Conservation (phyloP, 805 yeast genomes). For the Spathaspora passalidarum region DNA sequence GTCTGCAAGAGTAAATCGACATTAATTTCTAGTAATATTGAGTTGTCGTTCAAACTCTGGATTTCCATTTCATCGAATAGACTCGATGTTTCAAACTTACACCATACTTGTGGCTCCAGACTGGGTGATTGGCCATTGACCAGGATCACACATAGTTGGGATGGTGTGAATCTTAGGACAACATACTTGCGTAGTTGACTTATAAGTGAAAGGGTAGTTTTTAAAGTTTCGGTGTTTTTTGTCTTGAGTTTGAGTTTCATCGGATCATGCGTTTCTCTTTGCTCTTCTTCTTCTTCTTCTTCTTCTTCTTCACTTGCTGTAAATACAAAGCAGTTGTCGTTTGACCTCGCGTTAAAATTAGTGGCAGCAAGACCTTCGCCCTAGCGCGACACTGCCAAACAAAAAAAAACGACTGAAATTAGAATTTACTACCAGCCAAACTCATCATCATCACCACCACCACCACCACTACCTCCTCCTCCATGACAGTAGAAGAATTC, state of each 20-base stretch:
- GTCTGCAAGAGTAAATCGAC: conserved; percentile 60
- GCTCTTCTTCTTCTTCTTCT: too few species aligned
- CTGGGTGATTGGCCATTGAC: conserved; percentile 37
- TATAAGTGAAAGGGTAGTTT: conserved; percentile 47
- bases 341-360: too few species aligned
- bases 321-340: too few species aligned
- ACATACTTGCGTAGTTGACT: conserved; percentile 52
- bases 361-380: too few species aligned
- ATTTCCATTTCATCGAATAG: conserved; percentile 51
- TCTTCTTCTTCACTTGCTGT: too few species aligned
- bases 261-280: too few species aligned
- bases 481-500: conserved; percentile 14
- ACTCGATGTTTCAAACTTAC: conserved; percentile 44
- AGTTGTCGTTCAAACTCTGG: conserved; percentile 50
- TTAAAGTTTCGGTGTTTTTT: conserved; percentile 16
- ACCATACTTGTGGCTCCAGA: conserved; percentile 68
- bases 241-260: conserved; percentile 22
- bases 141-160: conserved; percentile 49
- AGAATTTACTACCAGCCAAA: too few species aligned
- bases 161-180: conserved; percentile 53
- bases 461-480: too few species aligned
- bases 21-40: conserved; percentile 59
- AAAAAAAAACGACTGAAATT: too few species aligned
- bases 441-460: not conserved
- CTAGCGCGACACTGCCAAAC: too few species aligned